Evolutionary conservation across 176 grass and related monocot genomes (phyloP).

Genomic region (Oryza rufipogon): DNA sequence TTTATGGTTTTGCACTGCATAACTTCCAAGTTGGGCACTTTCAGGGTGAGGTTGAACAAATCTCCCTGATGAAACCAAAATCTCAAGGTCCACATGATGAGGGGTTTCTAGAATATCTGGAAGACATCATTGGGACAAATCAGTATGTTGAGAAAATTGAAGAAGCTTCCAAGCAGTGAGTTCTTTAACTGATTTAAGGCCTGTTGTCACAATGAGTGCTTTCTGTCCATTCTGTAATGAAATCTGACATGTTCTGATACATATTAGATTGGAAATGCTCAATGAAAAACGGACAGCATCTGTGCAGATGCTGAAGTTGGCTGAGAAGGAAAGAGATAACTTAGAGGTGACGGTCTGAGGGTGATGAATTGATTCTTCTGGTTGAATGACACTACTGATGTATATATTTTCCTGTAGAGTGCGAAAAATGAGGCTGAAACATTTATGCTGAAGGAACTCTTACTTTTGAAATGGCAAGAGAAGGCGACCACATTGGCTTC

Average conservation of each 20-base stretch:
- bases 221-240: conserved; percentile 40
- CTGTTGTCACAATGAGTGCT: conserved; percentile 1
- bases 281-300: conserved; percentile 85
- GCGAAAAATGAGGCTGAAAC: conserved; percentile 97
- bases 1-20: conserved; percentile 25
- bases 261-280: conserved; percentile 68
- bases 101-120: conserved; percentile 97
- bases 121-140: conserved; percentile 95
- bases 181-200: conserved; percentile 31
- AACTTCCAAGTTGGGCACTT: conserved; percentile 41
- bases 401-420: conserved; percentile 55
- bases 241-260: conserved; percentile 22
- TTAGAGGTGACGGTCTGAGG: conserved; percentile 66
- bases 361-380: conserved; percentile 40
- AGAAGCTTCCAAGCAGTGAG: conserved; percentile 92
- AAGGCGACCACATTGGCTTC: conserved; percentile 73
- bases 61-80: conserved; percentile 98
- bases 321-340: conserved; percentile 97
- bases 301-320: conserved; percentile 92
- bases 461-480: conserved; percentile 93
- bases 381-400: conserved; percentile 27
- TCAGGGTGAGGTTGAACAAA: conserved; percentile 98
- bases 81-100: conserved; percentile 91
- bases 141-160: conserved; percentile 97
- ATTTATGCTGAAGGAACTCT: conserved; percentile 95